Evolutionary conservation across 257 asterid genomes (phyloP).

Genomic region (Solanum bulbocastanum): DNA sequence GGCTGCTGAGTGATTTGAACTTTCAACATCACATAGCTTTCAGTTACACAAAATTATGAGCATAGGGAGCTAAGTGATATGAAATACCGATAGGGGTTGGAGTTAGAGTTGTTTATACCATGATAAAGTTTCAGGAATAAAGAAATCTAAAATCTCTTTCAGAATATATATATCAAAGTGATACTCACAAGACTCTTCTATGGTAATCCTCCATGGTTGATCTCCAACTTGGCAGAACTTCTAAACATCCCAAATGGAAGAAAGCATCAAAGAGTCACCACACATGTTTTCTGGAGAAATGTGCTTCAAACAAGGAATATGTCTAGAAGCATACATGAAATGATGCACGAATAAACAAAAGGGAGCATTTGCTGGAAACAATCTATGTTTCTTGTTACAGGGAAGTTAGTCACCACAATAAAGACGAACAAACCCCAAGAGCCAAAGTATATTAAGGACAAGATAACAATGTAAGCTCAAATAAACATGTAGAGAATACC

Average conservation of each 20-base stretch:
- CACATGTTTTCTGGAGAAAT: neutral
- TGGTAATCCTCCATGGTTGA: conserved; percentile 44
- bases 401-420: neutral
- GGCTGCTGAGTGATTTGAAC: neutral
- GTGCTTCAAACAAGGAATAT: neutral
- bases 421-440: neutral
- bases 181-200: conserved; percentile 32
- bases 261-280: neutral
- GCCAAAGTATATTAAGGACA: neutral
- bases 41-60: neutral
- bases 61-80: neutral
- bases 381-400: neutral
- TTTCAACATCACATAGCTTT: neutral
- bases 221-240: conserved; percentile 38
- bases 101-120: neutral
- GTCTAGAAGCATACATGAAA: neutral
- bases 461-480: neutral
- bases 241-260: conserved; percentile 11
- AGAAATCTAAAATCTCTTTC: neutral
- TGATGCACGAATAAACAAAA: neutral
- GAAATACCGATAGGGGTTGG: neutral
- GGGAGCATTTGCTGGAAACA: neutral
- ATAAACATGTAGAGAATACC: conserved; percentile 13
- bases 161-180: neutral
- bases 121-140: neutral